A percentile compares a stretch with the other conserved stretches of the same genome.
Conservation (phyloP, 2,329 filamentous ascomycete genomes). For the Cercospora sp. region DNA sequence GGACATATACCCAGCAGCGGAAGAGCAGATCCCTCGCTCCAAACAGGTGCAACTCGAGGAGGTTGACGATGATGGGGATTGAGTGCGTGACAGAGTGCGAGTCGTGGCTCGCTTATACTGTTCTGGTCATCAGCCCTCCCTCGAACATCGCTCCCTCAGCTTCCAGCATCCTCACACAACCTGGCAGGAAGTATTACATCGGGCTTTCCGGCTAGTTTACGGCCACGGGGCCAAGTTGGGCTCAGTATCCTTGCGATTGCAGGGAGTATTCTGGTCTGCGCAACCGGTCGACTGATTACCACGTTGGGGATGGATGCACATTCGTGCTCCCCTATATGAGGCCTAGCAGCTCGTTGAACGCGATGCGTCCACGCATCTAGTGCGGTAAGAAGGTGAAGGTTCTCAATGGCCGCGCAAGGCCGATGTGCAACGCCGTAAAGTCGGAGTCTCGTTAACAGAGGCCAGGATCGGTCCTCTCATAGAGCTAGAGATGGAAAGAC, state of each 20-base stretch:
- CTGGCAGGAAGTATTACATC: neutral
- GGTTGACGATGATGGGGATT: constrained; percentile 47
- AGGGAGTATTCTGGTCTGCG: neutral
- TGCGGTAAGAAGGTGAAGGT: neutral
- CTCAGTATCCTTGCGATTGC: neutral
- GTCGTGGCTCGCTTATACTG: neutral
- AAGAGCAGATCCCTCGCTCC: constrained; percentile 28
- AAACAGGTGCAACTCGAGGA: constrained; percentile 49
- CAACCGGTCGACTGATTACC: neutral
- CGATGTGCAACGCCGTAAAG: neutral
- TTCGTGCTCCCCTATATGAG: neutral
- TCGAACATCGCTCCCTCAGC: neutral
- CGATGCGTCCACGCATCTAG: neutral
- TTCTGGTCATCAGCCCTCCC: neutral
- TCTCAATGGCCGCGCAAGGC: neutral
- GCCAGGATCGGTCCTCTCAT: neutral
- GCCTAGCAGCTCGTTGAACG: neutral
- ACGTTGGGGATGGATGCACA: neutral
- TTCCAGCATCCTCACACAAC: neutral
- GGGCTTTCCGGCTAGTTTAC: neutral
- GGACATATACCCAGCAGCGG: constrained; percentile 32
- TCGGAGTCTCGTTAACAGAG: neutral
- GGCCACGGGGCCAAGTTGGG: neutral
- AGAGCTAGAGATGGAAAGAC: neutral
- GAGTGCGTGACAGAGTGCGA: constrained; percentile 5